These are phyloP conservation scores for Plasmodium coatneyi DNA, from an alignment of 169 alveolate species.

Conservation along the genomic window DNA sequence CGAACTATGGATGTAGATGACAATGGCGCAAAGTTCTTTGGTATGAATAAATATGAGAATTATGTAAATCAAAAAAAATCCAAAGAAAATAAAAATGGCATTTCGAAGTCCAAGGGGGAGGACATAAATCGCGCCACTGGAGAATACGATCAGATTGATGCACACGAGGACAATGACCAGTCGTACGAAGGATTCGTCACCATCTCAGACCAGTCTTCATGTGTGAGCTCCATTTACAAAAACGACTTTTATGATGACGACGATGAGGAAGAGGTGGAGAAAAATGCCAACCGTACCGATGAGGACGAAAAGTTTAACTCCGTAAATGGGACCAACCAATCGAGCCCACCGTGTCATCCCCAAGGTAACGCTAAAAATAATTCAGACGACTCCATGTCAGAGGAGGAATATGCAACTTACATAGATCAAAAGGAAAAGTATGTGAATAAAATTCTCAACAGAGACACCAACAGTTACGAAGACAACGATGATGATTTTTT, in stretches of 20 bases:
- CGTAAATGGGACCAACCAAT: neutral
- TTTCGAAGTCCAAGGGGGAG: slow-evolving; percentile 3
- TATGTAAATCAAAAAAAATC: slow-evolving; percentile 11
- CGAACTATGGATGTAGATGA: slow-evolving; percentile 58
- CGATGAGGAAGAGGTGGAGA: neutral
- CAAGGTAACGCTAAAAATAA: neutral
- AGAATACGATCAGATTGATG: neutral
- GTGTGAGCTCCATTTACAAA: slow-evolving; percentile 33
- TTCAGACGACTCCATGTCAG: slow-evolving; percentile 36
- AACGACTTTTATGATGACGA: slow-evolving; percentile 20
- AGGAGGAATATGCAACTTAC: slow-evolving; percentile 36
- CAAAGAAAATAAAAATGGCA: neutral
- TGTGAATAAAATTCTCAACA: slow-evolving; percentile 31
- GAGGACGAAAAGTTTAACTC: slow-evolving; percentile 7
- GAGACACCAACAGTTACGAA: neutral
- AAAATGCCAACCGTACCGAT: neutral
- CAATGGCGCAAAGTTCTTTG: slow-evolving; percentile 17
- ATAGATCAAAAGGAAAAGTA: slow-evolving; percentile 37
- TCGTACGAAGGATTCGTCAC: slow-evolving; percentile 55
- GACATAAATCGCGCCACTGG: neutral
- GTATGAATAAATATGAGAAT: slow-evolving; percentile 45
- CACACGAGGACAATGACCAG: neutral
- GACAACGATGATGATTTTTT: neutral
- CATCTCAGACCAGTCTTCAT: slow-evolving; percentile 54
- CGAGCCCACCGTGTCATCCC: neutral